phyloP scores from a whole-genome alignment of 768 basidiomycete species.

The Naganishia friedmannii region DNA sequence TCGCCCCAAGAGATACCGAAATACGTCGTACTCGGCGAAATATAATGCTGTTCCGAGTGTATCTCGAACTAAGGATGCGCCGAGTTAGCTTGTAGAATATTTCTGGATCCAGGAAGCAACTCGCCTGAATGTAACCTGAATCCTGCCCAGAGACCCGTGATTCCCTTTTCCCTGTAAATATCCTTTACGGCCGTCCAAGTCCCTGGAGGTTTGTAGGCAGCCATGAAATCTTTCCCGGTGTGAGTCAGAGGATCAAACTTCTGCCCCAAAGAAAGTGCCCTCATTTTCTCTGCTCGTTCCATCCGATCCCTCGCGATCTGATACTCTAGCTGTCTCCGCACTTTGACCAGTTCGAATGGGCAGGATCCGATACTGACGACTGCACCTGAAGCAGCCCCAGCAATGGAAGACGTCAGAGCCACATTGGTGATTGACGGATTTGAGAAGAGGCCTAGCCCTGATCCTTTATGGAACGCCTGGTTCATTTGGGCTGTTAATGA shows the following conservation, averaged over 20 bases:
- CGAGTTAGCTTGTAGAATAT: not conserved
- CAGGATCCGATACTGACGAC: constrained; percentile 84
- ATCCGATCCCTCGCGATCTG: constrained; percentile 71
- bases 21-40: constrained; percentile 88
- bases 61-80: constrained; percentile 72
- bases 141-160: constrained; percentile 30
- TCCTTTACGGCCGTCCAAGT: constrained; percentile 75
- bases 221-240: constrained; percentile 25
- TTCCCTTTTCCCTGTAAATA: constrained; percentile 58
- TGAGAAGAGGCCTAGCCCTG: not conserved
- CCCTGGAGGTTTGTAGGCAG: constrained; percentile 64
- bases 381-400: constrained; percentile 83
- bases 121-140: constrained; percentile 31
- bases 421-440: constrained; percentile 54
- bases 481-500: constrained; percentile 3
- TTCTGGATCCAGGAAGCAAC: not conserved
- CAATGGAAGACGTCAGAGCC: constrained; percentile 71
- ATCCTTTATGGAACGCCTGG: not conserved
- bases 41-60: constrained; percentile 85
- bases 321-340: constrained; percentile 86
- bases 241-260: constrained; percentile 18
- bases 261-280: constrained; percentile 6
- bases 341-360: constrained; percentile 95
- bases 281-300: constrained; percentile 3
- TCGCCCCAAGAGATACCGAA: constrained; percentile 81